Evolutionary conservation across 805 yeast species (phyloP).

Genomic region (Teunomyces funiuensis): DNA sequence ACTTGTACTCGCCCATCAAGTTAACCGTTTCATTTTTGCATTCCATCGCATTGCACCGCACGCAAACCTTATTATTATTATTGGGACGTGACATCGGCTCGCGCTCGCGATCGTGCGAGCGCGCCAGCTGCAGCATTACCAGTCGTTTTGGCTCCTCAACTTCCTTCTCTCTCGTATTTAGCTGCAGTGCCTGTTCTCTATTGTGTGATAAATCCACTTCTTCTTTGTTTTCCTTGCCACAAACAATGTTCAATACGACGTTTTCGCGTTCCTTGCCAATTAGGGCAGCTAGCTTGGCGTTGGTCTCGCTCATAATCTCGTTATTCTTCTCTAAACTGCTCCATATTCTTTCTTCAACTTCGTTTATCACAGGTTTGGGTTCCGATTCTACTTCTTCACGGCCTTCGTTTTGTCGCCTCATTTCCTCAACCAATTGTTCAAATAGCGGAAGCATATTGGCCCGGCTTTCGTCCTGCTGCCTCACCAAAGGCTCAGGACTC

Average conservation of each 20-base stretch:
- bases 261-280: background rate
- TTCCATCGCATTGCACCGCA: background rate
- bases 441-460: constrained; percentile 7
- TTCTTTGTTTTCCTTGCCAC: background rate
- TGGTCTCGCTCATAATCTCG: background rate
- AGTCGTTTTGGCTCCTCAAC: background rate
- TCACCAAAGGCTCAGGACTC: background rate
- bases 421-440: constrained; percentile 9
- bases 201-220: too few relatives aligned
- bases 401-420: constrained; percentile 2
- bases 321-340: background rate
- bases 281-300: background rate
- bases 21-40: constrained; percentile 17
- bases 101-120: background rate
- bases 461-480: background rate
- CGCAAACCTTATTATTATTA: background rate
- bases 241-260: background rate
- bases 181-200: too few relatives aligned
- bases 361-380: background rate
- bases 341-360: background rate
- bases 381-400: background rate
- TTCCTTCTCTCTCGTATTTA: background rate
- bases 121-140: background rate
- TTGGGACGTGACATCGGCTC: too few relatives aligned
- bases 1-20: constrained; percentile 32